Base-by-base conservation (phyloP, 148 eudicot species). In the Rhododendron mucronatum region DNA sequence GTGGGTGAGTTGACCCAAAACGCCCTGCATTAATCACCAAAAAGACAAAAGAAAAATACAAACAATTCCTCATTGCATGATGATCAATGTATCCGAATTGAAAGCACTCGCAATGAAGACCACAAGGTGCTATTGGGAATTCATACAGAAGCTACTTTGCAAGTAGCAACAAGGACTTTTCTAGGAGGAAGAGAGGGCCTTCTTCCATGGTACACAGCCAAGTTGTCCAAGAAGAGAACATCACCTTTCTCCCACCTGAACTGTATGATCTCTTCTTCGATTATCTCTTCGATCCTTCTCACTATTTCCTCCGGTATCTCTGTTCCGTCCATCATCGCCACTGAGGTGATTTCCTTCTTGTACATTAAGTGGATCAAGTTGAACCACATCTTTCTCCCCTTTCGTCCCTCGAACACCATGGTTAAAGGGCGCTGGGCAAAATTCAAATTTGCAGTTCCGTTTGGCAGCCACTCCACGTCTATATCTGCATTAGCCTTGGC, bases 201-300 rank as follows among this genome's bases (percentile, higher is more conserved):
- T 48, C 93, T 82, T 2, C 91, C 93, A 91, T 90, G 93, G 74
- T 89, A 91, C 63, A 75, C 20, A 85, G 92, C 92, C 71, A 79
- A 81, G 76, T 91, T 91, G 71, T 91, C 92, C 5, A 91, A 48
- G 85, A 91, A 90, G 23, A 91, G 88, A 39, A 90, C 90, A 61
- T 91, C 93, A 1, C 93, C 93, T 59, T 90, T 91, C 82, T 90
- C 86, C 93, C 93, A 91, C 83, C 85, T 90, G 86, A 90, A 90
- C 63, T 91, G 92, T 39, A 91, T 90, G 86, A 90, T 90, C 75
- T 91, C 93, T 76, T 91, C 93, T 83, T 91, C 93, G 13, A 90
- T 90, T 44, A 90, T 90, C 79, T 90, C 92, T 59, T 35, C 90
- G 69, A 91, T 87, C 82, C 93, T 88, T 85, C 84, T 89, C 78